A percentile compares a stretch with the other conserved stretches of the same genome.
phyloP scores from a whole-genome alignment of 129 eudicot species.

The Arctium minus region DNA sequence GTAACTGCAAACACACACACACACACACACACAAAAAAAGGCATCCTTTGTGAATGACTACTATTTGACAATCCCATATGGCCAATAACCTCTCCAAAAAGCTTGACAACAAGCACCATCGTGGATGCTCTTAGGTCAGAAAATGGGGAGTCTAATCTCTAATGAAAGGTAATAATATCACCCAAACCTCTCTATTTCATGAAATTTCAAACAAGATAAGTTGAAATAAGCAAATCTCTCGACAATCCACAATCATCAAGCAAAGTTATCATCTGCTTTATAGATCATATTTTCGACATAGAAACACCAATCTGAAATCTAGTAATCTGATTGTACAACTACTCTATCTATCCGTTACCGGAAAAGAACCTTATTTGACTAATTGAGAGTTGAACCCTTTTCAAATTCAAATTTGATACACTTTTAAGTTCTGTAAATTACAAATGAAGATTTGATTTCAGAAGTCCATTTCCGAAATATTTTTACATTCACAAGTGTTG shows the following conservation, averaged over 20 bases:
- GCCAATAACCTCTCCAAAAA: not conserved
- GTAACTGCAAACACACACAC: no score
- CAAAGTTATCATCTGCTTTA: not conserved
- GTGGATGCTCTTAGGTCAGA: not conserved
- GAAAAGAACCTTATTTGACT: not conserved
- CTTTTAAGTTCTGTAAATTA: not conserved
- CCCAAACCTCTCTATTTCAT: not conserved
- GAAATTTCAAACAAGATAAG: not conserved
- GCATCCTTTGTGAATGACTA: not conserved
- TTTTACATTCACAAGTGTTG: not conserved
- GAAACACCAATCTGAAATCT: conserved; percentile 7
- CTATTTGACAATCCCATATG: not conserved
- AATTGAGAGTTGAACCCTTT: not conserved
- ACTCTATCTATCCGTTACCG: conserved; percentile 13
- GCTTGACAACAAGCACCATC: not conserved
- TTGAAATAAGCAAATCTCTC: not conserved
- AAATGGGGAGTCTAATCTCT: not conserved
- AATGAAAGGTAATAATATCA: not conserved
- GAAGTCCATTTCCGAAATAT: not conserved
- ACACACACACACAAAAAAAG: no score
- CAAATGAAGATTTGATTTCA: not conserved
- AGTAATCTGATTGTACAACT: not conserved
- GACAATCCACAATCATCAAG: not conserved
- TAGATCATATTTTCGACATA: not conserved
- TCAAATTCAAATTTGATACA: not conserved